A percentile compares a stretch with the other conserved stretches of the same genome.
Evolutionary conservation across 2,329 filamentous ascomycete genomes (phyloP).

Genomic region (Mariannaea sp.): DNA sequence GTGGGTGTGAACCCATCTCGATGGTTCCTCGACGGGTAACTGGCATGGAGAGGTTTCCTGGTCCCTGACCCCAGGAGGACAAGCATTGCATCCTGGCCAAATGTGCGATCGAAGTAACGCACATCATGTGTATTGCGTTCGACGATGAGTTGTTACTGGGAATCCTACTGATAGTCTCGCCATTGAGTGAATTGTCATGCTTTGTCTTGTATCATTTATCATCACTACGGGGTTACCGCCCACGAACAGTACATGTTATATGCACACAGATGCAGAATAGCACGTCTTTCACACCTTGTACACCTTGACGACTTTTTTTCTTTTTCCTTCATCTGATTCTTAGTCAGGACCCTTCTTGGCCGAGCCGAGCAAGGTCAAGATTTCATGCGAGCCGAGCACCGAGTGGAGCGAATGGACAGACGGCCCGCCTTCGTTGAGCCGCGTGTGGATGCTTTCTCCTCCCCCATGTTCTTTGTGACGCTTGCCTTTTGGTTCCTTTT

Average conservation of each 20-base stretch:
- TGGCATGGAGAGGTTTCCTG: slow-evolving; percentile 4
- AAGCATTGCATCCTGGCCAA: slow-evolving; percentile 1
- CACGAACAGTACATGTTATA: too few species aligned
- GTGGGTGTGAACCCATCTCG: slow-evolving; percentile 9
- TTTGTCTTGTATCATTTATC: not conserved
- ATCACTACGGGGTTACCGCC: too few species aligned
- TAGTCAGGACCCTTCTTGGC: slow-evolving; percentile 4
- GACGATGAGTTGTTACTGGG: not conserved
- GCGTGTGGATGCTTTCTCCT: slow-evolving; percentile 16
- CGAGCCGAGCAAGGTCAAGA: slow-evolving; percentile 11
- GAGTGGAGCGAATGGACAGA: slow-evolving; percentile 9
- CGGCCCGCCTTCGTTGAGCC: slow-evolving; percentile 28
- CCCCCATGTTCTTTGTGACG: slow-evolving; percentile 15
- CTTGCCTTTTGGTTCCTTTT: slow-evolving; percentile 11
- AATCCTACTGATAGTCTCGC: not conserved
- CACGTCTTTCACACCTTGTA: too few species aligned
- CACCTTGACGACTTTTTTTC: too few species aligned
- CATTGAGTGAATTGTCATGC: not conserved
- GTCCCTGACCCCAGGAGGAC: slow-evolving; percentile 7
- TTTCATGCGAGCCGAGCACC: slow-evolving; percentile 18
- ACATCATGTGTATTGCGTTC: not conserved
- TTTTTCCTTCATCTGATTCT: not conserved
- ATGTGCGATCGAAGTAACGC: slow-evolving; percentile 6
- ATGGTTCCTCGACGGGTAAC: slow-evolving; percentile 7
- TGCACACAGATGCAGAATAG: too few species aligned